Evolutionary conservation across 352 stramenopile species (phyloP).

Genomic region (Phytophthora parvispora): DNA sequence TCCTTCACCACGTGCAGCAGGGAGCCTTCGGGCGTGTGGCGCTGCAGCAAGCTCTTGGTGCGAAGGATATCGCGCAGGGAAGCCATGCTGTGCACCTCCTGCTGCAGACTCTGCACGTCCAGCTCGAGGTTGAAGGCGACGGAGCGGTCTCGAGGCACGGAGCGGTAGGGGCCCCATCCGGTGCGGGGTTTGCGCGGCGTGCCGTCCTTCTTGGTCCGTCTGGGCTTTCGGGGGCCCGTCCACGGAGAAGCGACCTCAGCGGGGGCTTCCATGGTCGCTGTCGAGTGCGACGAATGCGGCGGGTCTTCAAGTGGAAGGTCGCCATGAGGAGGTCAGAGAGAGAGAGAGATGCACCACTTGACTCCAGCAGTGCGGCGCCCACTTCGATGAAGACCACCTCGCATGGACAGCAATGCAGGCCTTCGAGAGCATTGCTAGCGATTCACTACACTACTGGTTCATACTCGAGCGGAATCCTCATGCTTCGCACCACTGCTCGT

Average conservation of each 20-base stretch:
- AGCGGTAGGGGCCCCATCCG: constrained; percentile 40
- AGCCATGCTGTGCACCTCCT: constrained; percentile 45
- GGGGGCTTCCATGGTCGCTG: neutral
- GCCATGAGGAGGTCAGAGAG: neutral
- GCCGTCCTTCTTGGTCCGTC: neutral
- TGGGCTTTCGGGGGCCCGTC: neutral
- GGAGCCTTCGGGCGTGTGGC: constrained; percentile 11
- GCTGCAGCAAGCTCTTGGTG: neutral
- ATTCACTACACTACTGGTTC: no score
- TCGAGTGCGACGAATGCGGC: neutral
- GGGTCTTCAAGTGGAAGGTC: neutral
- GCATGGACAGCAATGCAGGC: no score
- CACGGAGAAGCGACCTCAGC: neutral
- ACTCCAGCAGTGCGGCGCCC: neutral
- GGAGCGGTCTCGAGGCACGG: constrained; percentile 37
- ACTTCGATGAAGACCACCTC: neutral
- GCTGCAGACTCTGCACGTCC: constrained; percentile 40
- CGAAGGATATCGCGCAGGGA: constrained; percentile 7
- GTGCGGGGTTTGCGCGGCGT: neutral
- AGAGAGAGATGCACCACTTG: neutral
- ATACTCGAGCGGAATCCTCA: no score
- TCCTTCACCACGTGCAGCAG: constrained; percentile 5
- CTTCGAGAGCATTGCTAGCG: no score
- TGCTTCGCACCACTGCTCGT: no score
- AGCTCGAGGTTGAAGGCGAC: constrained; percentile 28